Percentiles rank a stretch among this genome's conserved stretches.
Conservation (phyloP, 768 basidiomycete species). For the Macrolepiota albuminosa region DNA sequence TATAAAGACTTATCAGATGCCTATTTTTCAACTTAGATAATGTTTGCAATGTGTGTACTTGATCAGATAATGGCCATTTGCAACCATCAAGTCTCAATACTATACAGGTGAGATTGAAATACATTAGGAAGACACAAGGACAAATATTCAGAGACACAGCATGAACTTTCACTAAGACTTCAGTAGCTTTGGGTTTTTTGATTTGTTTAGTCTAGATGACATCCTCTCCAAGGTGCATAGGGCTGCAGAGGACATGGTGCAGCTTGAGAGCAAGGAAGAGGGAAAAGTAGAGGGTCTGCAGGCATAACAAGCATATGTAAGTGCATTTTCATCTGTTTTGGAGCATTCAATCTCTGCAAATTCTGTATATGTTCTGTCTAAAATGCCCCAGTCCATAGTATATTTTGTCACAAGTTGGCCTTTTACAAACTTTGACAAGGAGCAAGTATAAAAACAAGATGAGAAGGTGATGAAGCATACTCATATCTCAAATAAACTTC, state of each 20-base stretch:
- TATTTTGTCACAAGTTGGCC: constrained; percentile 23
- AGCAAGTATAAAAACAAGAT: neutral
- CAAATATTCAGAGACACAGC: constrained; percentile 52
- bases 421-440: constrained; percentile 31
- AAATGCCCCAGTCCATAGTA: constrained; percentile 34
- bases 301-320: too few species aligned
- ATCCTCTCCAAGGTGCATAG: too few species aligned
- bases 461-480: constrained; percentile 7
- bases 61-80: constrained; percentile 32
- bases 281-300: too few species aligned
- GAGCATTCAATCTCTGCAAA: constrained; percentile 26
- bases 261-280: too few species aligned
- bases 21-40: neutral
- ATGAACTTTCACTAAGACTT: constrained; percentile 53
- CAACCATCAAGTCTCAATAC: constrained; percentile 48
- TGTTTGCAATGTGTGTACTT: constrained; percentile 16
- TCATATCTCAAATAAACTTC: constrained; percentile 52
- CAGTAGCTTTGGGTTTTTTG: constrained; percentile 31
- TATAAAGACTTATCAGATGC: neutral
- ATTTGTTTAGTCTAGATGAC: constrained; percentile 14
- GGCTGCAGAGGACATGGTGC: too few species aligned
- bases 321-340: constrained; percentile 16
- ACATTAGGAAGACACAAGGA: neutral
- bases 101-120: constrained; percentile 10
- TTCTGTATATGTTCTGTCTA: constrained; percentile 33